Base-by-base conservation (phyloP, 2,329 filamentous ascomycete genomes). In the Calonectria leucothoes region DNA sequence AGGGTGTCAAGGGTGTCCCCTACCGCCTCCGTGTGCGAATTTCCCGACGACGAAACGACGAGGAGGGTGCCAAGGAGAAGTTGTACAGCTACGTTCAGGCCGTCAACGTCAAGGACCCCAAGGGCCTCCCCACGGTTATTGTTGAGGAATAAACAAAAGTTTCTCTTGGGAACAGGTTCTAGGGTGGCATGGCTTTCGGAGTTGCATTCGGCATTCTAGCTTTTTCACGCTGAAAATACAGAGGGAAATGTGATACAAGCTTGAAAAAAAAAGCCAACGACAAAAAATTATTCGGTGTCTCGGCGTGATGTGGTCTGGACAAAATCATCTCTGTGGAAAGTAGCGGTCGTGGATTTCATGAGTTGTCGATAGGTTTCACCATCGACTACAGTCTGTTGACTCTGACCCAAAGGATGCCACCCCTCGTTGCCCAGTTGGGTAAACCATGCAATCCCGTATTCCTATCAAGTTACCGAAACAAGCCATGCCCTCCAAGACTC, bases 11-110 rank as follows among this genome's bases (percentile, higher is more conserved):
- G 94, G 97, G 97, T 85, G 96, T 98, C 82, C 95, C 96, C 82
- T 98, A 94, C 94, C 94, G 97, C 89, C 92, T 99, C 83, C 96
- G 97, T 85, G 93, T 99, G 86, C 95, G 97, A 90, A 98, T 99
- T 90, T 98, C 95, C 86, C 95, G 97, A 89, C 97, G 98, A 93
- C 95, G 97, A 93, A 99, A 99, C 91, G 97, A 99, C 88, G 97
- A 98, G 92, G 97, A 99, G 91, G 95, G 95, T 84, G 97, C 97
- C 87, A 98, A 98, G 92, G 95, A 99, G 93, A 98, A 97, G 93
- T 93, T 99, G 81, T 99, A 98, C 94, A 97, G 94, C 88, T 98
- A 98, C 90, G 97, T 99, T 83, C 96, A 99, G 93, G 97, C 97
- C 83, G 97, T 99, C 87, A 98, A 98, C 89, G 96, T 98, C 87